Evolutionary conservation across 768 basidiomycete genomes (phyloP).

Genomic region (Lentinula aciculospora): DNA sequence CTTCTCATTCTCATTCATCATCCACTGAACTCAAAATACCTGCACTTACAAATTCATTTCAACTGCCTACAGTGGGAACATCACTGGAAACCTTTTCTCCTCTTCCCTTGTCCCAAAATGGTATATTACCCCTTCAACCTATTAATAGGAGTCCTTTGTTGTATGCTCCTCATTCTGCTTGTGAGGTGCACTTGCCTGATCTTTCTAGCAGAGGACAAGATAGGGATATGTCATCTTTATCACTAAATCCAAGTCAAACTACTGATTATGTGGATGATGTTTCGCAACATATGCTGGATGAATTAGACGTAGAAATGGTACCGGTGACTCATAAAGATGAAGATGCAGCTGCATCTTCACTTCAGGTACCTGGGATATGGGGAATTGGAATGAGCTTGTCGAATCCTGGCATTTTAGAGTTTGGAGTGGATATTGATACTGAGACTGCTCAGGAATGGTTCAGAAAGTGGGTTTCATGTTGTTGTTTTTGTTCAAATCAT

Average conservation of each 20-base stretch:
- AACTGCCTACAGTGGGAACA: no score
- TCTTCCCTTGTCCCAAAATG: no score
- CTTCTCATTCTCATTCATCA: no score
- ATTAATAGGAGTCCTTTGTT: not conserved
- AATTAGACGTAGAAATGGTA: not conserved
- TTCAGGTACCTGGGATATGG: constrained; percentile 38
- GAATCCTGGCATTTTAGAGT: constrained; percentile 26
- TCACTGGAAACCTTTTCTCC: no score
- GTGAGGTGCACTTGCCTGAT: not conserved
- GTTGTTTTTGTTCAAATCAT: not conserved
- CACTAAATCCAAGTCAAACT: not conserved
- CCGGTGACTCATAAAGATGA: no score
- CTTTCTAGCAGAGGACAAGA: not conserved
- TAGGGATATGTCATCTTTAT: not conserved
- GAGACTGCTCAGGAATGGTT: constrained; percentile 28
- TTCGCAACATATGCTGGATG: not conserved
- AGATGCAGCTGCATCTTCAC: constrained; percentile 15
- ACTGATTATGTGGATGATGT: not conserved
- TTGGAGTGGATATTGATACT: constrained; percentile 30
- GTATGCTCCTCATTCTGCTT: not conserved
- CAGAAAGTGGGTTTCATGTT: constrained; percentile 10
- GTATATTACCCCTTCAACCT: not conserved
- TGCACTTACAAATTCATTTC: no score
- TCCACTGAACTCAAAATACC: no score
- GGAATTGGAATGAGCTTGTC: constrained; percentile 25